A percentile compares a stretch with the other conserved stretches of the same genome.
These are phyloP conservation scores for Raphidocelis subcapitata DNA, from an alignment of 139 green algal species.

Conservation along the genomic window DNA sequence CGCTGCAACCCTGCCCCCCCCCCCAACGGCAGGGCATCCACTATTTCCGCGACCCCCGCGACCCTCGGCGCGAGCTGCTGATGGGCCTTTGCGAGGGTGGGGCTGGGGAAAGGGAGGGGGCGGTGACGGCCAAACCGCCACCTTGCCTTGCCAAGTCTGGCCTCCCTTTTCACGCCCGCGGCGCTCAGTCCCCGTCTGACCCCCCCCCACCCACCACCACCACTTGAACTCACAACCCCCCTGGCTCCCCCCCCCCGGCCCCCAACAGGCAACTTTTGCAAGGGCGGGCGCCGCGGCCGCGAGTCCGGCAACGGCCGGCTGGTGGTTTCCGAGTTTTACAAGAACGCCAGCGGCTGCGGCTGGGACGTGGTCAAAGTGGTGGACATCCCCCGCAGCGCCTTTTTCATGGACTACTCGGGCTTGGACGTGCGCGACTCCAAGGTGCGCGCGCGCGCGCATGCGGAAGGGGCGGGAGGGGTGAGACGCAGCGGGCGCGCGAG, in stretches of 20 bases:
- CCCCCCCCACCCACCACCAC: not conserved
- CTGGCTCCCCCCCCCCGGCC: not conserved
- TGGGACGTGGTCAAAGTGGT: constrained; percentile 21
- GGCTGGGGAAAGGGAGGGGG: not conserved
- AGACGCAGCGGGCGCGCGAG: too few relatives aligned
- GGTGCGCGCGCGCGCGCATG: too few relatives aligned
- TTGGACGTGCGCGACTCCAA: not conserved
- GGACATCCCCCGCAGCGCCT: constrained; percentile 12
- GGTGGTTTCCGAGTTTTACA: not conserved
- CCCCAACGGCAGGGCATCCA: too few relatives aligned
- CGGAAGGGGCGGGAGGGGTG: too few relatives aligned
- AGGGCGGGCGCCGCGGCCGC: constrained; percentile 3
- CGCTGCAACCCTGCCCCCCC: too few relatives aligned
- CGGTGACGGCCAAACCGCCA: not conserved
- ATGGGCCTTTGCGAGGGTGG: constrained; percentile 34
- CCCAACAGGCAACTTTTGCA: constrained; percentile 17
- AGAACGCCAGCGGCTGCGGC: not conserved
- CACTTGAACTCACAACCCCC: not conserved
- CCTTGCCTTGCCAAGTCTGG: not conserved
- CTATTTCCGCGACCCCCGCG: not conserved
- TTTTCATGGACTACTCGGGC: constrained; percentile 31
- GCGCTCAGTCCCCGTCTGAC: too few relatives aligned
- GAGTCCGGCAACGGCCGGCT: constrained; percentile 24
- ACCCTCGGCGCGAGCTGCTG: constrained; percentile 5
- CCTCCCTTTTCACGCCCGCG: not conserved